Evolutionary conservation across 73 alveolate genomes (phyloP).

Genomic region (Symbiodinium natans): DNA sequence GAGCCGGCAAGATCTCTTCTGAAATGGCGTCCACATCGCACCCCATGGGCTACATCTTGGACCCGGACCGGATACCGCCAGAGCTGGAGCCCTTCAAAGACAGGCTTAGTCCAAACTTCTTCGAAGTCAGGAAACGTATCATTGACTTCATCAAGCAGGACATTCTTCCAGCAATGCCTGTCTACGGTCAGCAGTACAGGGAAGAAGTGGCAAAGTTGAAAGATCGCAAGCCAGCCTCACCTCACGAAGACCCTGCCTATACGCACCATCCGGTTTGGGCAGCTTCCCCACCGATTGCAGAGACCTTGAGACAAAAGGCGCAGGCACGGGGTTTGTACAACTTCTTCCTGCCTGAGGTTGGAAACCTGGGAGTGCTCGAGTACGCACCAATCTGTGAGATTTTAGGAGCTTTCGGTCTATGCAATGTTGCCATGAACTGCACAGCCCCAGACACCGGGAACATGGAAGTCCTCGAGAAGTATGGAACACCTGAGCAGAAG

Average conservation of each 20-base stretch:
- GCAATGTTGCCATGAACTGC: slow-evolving; percentile 95
- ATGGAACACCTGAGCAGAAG: slow-evolving; percentile 95
- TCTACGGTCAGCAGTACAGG: slow-evolving; percentile 33
- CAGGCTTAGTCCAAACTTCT: slow-evolving; percentile 46
- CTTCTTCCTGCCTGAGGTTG: slow-evolving; percentile 89
- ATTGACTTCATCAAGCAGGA: slow-evolving; percentile 78
- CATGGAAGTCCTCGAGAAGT: slow-evolving; percentile 95
- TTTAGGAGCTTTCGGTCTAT: slow-evolving; percentile 45
- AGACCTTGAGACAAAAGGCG: slow-evolving; percentile 49
- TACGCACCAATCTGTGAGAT: slow-evolving; percentile 87
- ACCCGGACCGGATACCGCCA: slow-evolving; percentile 44
- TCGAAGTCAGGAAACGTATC: slow-evolving; percentile 57
- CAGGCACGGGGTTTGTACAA: slow-evolving; percentile 84
- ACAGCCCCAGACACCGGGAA: slow-evolving; percentile 96
- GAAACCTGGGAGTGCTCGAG: slow-evolving; percentile 72
- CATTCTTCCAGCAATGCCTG: slow-evolving; percentile 85
- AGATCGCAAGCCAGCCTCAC: slow-evolving; percentile 72
- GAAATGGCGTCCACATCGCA: neutral
- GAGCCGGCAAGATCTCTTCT: too few relatives aligned
- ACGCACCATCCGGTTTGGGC: slow-evolving; percentile 70
- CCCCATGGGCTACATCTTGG: slow-evolving; percentile 61
- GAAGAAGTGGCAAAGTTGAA: slow-evolving; percentile 41
- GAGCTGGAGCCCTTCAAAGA: slow-evolving; percentile 89
- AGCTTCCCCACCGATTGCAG: slow-evolving; percentile 77
- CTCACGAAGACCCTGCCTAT: slow-evolving; percentile 41